Base-by-base conservation (phyloP, 2,329 filamentous ascomycete species). In the Emergomyces orientalis region DNA sequence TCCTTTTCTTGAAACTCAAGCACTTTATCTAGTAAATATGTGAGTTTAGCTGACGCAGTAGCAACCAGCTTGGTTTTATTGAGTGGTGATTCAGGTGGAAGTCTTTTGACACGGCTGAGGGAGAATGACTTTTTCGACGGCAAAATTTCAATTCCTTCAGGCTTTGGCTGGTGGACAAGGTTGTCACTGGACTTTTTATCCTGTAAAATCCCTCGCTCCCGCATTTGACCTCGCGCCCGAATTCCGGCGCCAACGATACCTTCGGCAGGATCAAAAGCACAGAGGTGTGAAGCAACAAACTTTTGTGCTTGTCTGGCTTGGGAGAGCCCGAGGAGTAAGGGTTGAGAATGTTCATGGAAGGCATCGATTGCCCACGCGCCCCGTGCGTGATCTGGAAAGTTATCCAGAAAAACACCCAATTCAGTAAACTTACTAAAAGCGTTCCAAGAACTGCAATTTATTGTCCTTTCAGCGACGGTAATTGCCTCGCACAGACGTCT, bases 21-120 rank as follows among this genome's bases (percentile, higher is more conserved):
- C 14, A 97, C 86, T 39, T 84, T 81, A 61, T 91, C 88, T 22
- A 96, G 78, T 6, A 97, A 79, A 70, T 97, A 96, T 2, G 89
- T 92, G 2, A 97, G 80, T 74, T 97, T 97, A 0, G 89, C 86
- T 0, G 92, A 97, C 0, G 86, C 85, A 0, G 92, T 96, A 3
- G 90, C 91, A n/a, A 89, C 77, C 25, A 96, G 80, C 61, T 76
- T 82, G 0, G 88, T 84, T 41, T 79, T 73, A 11, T 81, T 78
- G 19, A 94, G 78, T 0, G 85, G 79, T 0, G 82, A 84, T 0
- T 80, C 67, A 1, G 67, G 39, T 0, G 73, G 65, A 2, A 78
- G 65, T 11, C 66, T 68, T 54, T 69, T 71, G 56, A 61, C n/a
- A n/a, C 27, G 60, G 9, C 51, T 25, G 11, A 45, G 25, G 3